A percentile compares a stretch with the other conserved stretches of the same genome.
Evolutionary conservation across 2,329 filamentous ascomycete genomes (phyloP).

Genomic region (Verticillium longisporum): DNA sequence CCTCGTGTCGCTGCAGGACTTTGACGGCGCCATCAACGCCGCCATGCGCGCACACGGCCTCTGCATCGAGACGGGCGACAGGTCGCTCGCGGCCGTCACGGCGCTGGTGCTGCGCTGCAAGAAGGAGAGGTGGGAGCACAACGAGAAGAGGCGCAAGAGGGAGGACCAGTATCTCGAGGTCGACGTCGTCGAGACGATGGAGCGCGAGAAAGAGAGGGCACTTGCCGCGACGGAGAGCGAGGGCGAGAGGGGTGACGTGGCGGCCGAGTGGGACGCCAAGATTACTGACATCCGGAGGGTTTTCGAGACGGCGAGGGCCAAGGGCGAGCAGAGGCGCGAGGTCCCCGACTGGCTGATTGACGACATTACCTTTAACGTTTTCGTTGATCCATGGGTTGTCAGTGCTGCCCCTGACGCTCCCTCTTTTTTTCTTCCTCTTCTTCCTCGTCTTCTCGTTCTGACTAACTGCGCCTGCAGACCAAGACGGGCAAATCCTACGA

Average conservation of each 20-base stretch:
- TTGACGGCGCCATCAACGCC: slow-evolving; percentile 64
- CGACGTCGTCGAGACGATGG: slow-evolving; percentile 49
- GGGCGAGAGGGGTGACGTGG: slow-evolving; percentile 40
- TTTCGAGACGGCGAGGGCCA: slow-evolving; percentile 44
- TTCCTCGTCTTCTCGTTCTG: background rate
- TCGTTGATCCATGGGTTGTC: slow-evolving; percentile 62
- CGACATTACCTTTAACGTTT: slow-evolving; percentile 66
- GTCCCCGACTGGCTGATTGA: slow-evolving; percentile 74
- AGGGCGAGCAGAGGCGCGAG: slow-evolving; percentile 40
- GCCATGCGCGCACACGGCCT: slow-evolving; percentile 67
- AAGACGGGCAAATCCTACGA: slow-evolving; percentile 90
- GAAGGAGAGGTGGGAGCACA: slow-evolving; percentile 76
- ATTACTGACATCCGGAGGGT: slow-evolving; percentile 33
- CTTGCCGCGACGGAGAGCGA: slow-evolving; percentile 32
- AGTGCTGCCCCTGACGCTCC: slow-evolving; percentile 14
- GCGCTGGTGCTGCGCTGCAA: slow-evolving; percentile 71
- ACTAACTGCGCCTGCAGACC: slow-evolving; percentile 38
- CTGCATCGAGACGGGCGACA: slow-evolving; percentile 56
- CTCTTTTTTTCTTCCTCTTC: background rate
- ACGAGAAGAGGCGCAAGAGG: slow-evolving; percentile 55
- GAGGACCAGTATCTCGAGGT: slow-evolving; percentile 51
- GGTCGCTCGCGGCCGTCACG: slow-evolving; percentile 65
- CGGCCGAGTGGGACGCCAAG: slow-evolving; percentile 40
- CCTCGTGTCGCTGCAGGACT: slow-evolving; percentile 65
- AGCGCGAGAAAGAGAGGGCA: slow-evolving; percentile 35